These are phyloP conservation scores for Chytriomyces sp. DNA, from an alignment of 192 early-diverging fungal species.

Conservation along the genomic window DNA sequence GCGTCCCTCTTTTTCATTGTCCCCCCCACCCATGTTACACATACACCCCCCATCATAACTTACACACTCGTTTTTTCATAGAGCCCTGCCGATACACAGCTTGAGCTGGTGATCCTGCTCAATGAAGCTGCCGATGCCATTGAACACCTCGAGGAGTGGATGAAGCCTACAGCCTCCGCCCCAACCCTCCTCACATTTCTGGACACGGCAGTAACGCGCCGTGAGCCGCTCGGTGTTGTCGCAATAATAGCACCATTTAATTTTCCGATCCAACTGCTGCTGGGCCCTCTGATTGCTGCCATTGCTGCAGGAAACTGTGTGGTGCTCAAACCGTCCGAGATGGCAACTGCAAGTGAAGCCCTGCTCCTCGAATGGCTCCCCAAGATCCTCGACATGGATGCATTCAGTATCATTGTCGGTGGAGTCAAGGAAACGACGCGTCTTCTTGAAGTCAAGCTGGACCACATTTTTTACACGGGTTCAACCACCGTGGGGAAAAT, in stretches of 20 bases:
- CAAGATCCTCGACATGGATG: conserved; percentile 74
- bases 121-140: conserved; percentile 6
- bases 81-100: not conserved
- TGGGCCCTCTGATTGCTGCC: conserved; percentile 78
- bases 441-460: conserved; percentile 78
- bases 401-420: conserved; percentile 77
- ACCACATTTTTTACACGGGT: conserved; percentile 95
- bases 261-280: conserved; percentile 61
- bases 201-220: conserved; percentile 33
- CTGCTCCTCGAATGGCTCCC: conserved; percentile 67
- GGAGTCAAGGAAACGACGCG: conserved; percentile 72
- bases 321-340: conserved; percentile 76
- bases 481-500: conserved; percentile 77
- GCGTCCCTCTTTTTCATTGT: not conserved
- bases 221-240: conserved; percentile 79
- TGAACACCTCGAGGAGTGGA: conserved; percentile 48
- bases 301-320: conserved; percentile 88
- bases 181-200: conserved; percentile 4
- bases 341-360: conserved; percentile 66
- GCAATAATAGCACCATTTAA: conserved; percentile 58
- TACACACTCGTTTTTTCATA: not conserved
- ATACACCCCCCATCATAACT: not conserved
- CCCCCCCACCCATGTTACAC: not conserved
- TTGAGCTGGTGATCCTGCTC: not conserved
- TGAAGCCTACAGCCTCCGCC: not conserved